Evolutionary conservation across 1,284 basidiomycete species (phyloP).

Genomic region (Phaffia rhodozyma): DNA sequence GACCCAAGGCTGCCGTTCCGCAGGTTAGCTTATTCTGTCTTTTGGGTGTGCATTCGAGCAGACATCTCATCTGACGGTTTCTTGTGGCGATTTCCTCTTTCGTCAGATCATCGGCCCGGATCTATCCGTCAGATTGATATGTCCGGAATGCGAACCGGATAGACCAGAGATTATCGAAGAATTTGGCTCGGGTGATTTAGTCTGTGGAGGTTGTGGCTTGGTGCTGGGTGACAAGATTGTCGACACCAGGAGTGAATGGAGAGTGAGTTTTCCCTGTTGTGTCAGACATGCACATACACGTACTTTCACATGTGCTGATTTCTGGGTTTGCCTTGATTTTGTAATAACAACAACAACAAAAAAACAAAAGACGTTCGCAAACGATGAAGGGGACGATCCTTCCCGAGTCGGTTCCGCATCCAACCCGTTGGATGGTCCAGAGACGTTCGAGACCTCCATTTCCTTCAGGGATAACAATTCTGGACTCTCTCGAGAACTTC

Average conservation of each 20-base stretch:
- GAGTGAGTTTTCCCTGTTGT: conserved; percentile 28
- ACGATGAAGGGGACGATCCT: conserved; percentile 97
- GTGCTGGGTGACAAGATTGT: conserved; percentile 93
- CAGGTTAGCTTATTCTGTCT: conserved; percentile 17
- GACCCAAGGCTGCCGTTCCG: conserved; percentile 15
- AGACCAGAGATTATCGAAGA: conserved; percentile 75
- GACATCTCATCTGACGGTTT: background rate
- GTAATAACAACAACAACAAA: conserved; percentile 50
- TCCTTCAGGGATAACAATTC: conserved; percentile 89
- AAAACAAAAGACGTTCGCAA: conserved; percentile 76
- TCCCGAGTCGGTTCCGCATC: conserved; percentile 97
- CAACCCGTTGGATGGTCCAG: conserved; percentile 85
- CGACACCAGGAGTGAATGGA: conserved; percentile 92
- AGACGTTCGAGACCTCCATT: conserved; percentile 87
- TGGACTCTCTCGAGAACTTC: conserved; percentile 80
- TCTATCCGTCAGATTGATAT: conserved; percentile 78
- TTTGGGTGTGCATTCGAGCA: conserved; percentile 17
- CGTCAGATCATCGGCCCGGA: conserved; percentile 46
- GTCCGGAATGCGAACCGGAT: conserved; percentile 85
- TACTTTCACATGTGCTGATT: background rate
- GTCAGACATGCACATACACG: background rate
- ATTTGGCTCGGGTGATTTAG: conserved; percentile 88
- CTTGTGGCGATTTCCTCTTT: background rate
- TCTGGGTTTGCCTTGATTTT: background rate
- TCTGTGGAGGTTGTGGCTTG: conserved; percentile 86